Evolutionary conservation across 2,329 filamentous ascomycete genomes (phyloP).

Genomic region (Zasmidium citrigriseum): DNA sequence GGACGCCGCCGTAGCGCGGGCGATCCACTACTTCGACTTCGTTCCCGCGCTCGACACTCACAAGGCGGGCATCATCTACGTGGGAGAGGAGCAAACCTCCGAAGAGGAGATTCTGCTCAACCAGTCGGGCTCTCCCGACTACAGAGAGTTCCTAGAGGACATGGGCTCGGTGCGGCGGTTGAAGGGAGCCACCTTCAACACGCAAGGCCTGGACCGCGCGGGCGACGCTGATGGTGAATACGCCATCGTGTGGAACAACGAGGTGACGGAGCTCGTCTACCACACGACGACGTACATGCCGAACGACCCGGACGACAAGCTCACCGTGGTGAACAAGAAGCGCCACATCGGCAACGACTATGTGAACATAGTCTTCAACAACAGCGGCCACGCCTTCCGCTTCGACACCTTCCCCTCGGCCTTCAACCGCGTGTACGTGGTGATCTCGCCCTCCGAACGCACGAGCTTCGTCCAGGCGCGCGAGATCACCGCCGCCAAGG

Average conservation of each 20-base stretch:
- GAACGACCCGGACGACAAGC: constrained; percentile 71
- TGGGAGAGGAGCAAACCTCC: constrained; percentile 79
- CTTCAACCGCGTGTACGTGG: constrained; percentile 96
- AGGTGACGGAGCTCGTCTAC: constrained; percentile 92
- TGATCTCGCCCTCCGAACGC: constrained; percentile 84
- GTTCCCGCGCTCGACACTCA: constrained; percentile 91
- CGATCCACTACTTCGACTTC: constrained; percentile 79
- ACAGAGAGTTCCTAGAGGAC: constrained; percentile 78
- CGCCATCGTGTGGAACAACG: constrained; percentile 91
- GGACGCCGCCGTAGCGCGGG: constrained; percentile 61
- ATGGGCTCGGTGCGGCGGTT: constrained; percentile 81
- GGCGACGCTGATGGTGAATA: constrained; percentile 80
- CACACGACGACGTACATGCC: constrained; percentile 98
- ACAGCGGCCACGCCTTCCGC: constrained; percentile 80
- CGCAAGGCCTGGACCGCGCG: constrained; percentile 81
- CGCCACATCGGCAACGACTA: constrained; percentile 95
- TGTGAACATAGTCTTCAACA: constrained; percentile 98
- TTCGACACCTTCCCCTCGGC: constrained; percentile 92
- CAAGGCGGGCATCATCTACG: constrained; percentile 92
- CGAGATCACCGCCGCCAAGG: constrained; percentile 36
- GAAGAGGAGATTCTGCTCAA: constrained; percentile 88
- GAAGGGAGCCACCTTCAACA: constrained; percentile 84
- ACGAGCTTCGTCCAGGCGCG: constrained; percentile 72
- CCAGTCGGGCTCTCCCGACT: constrained; percentile 81
- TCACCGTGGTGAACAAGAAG: constrained; percentile 69